Base-by-base conservation (phyloP, 164 flowering plant genomes). In the Platanus orientalis region DNA sequence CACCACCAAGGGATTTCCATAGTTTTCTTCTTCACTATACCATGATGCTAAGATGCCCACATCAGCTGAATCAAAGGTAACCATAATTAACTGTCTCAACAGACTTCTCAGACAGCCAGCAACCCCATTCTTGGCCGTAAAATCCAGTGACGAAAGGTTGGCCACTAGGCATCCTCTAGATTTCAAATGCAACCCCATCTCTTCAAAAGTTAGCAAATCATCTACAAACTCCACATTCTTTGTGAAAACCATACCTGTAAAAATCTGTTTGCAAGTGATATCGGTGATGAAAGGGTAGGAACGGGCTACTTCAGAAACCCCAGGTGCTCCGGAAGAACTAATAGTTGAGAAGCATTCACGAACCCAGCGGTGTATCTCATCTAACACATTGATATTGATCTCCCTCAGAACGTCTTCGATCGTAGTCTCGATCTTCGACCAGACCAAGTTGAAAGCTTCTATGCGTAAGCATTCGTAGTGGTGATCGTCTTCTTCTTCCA, bases 161-260 rank as follows among this genome's bases (percentile, higher is more conserved):
- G 89, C 97, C 26, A 90, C 96, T 66, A 86, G 87, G 69, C 82
- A 88, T 48, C 90, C 94, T 14, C 76, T 72, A 69, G 89, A 83
- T 62, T 75, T 85, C 76, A 95, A 68, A 73, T 76, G 80, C 48
- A 54, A 26, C 12, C 84, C 87, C 54, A 95, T 96, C 66, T 89
- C 96, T 64, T 84, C 76, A 70, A 92, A 95, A 30, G 97, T 86
- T 73, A 80, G 58, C 16, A 88, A 75, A 80, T 95, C 97, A 72
- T 95, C 99, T 48, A 95, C 97, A 69, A 85, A 81, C 72, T 95
- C 97, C 76, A 88, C 76, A 77, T 88, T 94, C 72, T 75, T 88
- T 12, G 94, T 92, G 13, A 84, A 69, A 32, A 89, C 83, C 32
- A 94, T 69, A 27, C 80, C 95, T 3, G 90, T 78, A 71, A 72